Conservation (phyloP, 371 early-diverging fungal species). For the Lichtheimia ornata region DNA sequence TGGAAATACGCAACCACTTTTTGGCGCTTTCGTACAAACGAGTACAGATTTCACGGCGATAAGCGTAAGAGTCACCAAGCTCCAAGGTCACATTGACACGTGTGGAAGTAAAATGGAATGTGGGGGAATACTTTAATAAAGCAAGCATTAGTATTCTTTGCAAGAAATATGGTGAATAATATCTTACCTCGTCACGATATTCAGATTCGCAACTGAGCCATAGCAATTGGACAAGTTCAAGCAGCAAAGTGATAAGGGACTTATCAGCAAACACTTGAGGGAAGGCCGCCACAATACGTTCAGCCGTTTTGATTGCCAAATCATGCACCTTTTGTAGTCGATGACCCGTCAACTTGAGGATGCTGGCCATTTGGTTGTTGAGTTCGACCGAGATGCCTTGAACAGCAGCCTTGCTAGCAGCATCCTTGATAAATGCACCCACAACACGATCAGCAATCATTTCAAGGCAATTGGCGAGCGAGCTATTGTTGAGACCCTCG, state of each 20-base stretch:
- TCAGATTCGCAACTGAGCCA: slow-evolving; percentile 85
- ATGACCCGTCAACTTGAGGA: slow-evolving; percentile 70
- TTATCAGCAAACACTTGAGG: slow-evolving; percentile 79
- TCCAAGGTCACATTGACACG: slow-evolving; percentile 69
- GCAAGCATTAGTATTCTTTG: not conserved
- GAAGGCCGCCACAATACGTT: slow-evolving; percentile 57
- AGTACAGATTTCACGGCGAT: slow-evolving; percentile 71
- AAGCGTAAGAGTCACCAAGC: slow-evolving; percentile 75
- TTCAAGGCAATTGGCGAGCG: slow-evolving; percentile 72
- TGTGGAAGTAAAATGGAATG: slow-evolving; percentile 70
- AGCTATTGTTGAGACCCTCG: slow-evolving; percentile 75
- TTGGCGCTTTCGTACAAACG: slow-evolving; percentile 63
- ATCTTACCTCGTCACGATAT: slow-evolving; percentile 66
- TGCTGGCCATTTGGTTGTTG: slow-evolving; percentile 56
- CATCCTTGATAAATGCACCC: slow-evolving; percentile 56
- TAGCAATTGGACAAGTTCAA: slow-evolving; percentile 78
- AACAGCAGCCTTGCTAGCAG: slow-evolving; percentile 49
- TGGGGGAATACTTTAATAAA: slow-evolving; percentile 61
- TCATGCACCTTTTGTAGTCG: slow-evolving; percentile 68
- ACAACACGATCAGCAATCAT: slow-evolving; percentile 69
- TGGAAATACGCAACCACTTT: slow-evolving; percentile 69
- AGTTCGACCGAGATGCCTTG: slow-evolving; percentile 53
- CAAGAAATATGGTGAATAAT: not conserved
- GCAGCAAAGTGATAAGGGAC: slow-evolving; percentile 55
- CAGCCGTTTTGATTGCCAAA: slow-evolving; percentile 57